Conservation (phyloP, 2,329 filamentous ascomycete genomes). For the Grosmannia clavigera region DNA sequence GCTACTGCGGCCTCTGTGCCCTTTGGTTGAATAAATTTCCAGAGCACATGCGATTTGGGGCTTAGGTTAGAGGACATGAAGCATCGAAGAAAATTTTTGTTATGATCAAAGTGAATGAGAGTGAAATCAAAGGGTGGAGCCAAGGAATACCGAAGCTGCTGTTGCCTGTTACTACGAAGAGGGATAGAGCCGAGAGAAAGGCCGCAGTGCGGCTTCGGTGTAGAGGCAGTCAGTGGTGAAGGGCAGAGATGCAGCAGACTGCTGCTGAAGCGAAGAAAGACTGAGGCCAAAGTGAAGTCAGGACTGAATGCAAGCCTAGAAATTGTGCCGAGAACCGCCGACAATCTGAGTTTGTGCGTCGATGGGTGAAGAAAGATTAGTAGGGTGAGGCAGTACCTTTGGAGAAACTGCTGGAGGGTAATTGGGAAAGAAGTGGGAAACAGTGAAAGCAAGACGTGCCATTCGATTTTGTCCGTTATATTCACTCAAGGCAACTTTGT, state of each 20-base stretch:
- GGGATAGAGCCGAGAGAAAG: background rate
- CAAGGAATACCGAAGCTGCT: background rate
- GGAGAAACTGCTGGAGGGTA: background rate
- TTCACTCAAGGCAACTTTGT: too few species aligned
- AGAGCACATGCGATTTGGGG: background rate
- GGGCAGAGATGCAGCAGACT: background rate
- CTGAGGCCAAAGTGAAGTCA: background rate
- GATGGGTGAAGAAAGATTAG: background rate
- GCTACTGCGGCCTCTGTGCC: background rate
- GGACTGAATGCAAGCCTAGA: background rate
- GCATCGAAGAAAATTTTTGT: background rate
- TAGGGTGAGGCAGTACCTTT: background rate
- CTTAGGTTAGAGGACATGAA: background rate
- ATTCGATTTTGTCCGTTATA: too few species aligned
- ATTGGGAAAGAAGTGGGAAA: background rate
- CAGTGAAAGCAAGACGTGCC: background rate
- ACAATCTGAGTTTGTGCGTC: background rate
- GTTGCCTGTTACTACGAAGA: background rate
- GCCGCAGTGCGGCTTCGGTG: background rate
- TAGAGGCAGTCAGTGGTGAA: background rate
- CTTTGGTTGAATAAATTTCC: background rate
- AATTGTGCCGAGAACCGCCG: background rate
- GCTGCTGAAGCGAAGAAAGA: background rate
- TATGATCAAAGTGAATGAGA: background rate
- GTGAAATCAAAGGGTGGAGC: background rate